Evolutionary conservation across 2,329 filamentous ascomycete genomes (phyloP), one percentile per base, ranked within the genome.

Genomic region (Arthrobotrys pseudoclavata): DNA sequence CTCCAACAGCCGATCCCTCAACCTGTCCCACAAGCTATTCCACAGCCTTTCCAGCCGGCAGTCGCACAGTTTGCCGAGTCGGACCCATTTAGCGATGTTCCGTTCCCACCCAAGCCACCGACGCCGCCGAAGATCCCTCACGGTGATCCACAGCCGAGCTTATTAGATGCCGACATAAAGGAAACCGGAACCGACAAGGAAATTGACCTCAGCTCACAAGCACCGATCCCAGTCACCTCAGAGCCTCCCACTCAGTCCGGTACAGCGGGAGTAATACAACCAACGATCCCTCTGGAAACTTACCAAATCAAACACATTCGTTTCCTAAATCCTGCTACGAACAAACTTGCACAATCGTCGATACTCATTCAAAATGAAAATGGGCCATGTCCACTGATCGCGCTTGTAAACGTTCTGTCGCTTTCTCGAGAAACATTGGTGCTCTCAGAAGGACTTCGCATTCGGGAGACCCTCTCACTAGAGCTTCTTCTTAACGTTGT

Each of bases 341-440:
- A 88, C n/a, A 89, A 89, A 66, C 86, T 92, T 42, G 88, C 93
- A 50, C 87, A 88, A n/a, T 95, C 93, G 0, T 95, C 96, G 0
- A 93, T 98, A 69, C 86, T 98, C 47, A 90, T 96, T 2, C 95
- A 99, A 82, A 98, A 97, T 81, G 89, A 91, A 70, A 99, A 99
- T 81, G 96, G 96, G 0, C 96, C 96, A 0, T 99, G 96, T 83
- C 96, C 96, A 0, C 85, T 99, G 13, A 89, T 99, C 26, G 96
- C 96, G 1, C 86, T 99, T 4, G 94, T 98, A 74, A 99, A 99
- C 83, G 94, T 94, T 0, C 86, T 99, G 15, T 92, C 93, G 0
- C 85, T 99, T 68, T 94, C 93, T 1, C 87, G 89, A 20, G 83
- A 83, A 61, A 86, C 80, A 80, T 92, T 93, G 0, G 90, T 91